Base-by-base conservation (phyloP, 2,329 filamentous ascomycete species). In the Fusarium sp. region DNA sequence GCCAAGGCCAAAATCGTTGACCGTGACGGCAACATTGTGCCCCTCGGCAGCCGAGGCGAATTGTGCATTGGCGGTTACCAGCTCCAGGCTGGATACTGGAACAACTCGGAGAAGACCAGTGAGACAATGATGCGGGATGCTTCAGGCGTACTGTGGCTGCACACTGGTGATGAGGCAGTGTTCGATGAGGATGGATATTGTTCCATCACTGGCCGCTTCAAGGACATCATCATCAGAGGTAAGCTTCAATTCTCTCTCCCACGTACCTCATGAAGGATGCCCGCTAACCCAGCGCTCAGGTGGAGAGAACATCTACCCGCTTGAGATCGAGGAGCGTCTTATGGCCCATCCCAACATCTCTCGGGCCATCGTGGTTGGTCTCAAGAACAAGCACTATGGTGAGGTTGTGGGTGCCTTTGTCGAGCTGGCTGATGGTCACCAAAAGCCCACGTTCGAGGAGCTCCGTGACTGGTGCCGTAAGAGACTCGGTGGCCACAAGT, bases 11-110 rank as follows among this genome's bases (percentile, higher is more conserved):
- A 96, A 81, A 91, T 95, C 68, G 87, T 94, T 23, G 89, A 93
- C 74, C 82, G 85, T 29, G 83, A 89, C 14, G 90, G 90, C 16
- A 82, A 85, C 29, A 84, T 90, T 42, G 85, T 94, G 9, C 90
- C 90, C 0, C 79, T 92, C 13, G 92, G 92, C 20, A 80, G 84
- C 33, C 83, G 87, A 8, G 92, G 92, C 16, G 92, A 95, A 81
- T 85, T 95, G 20, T 93, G 91, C 77, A 91, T 93, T 44, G 86
- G 89, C 0, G 92, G 92, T 0, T 95, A 93, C 77, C 90, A 93
- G 78, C 82, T 94, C 10, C 91, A 90, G 76, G 85, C 84, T 2
- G 87, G 86, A 11, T 89, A 88, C 77, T 89, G 84, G 86, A 87
- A 91, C 74, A 93, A 93, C 78, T 86, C 87, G 42, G 87, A 88